These are phyloP conservation scores for Gossypium anomalum DNA, from an alignment of 345 rosid species.

Conservation along the genomic window DNA sequence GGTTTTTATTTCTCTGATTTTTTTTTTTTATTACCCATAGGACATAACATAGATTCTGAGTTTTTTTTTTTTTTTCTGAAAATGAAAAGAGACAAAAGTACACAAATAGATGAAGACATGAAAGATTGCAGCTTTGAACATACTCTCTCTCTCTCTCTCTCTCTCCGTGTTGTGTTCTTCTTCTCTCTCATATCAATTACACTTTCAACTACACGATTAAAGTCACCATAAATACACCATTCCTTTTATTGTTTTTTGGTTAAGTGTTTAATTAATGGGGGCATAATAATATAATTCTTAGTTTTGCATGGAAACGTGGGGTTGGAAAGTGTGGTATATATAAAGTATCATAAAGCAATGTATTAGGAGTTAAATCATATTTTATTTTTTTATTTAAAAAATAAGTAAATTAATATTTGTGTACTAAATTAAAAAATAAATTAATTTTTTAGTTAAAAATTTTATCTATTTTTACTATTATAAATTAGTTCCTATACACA, in stretches of 20 bases:
- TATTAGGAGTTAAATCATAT: too few species aligned
- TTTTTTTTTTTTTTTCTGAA: background rate
- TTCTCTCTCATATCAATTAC: constrained; percentile 16
- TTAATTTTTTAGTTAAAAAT: fast-evolving
- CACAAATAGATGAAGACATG: constrained; percentile 36
- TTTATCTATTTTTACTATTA: too few species aligned
- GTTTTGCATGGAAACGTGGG: background rate
- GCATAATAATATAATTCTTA: too few species aligned
- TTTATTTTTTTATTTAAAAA: too few species aligned
- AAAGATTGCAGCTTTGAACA: constrained; percentile 37
- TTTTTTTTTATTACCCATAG: constrained; percentile 9
- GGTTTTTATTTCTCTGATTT: constrained; percentile 15
- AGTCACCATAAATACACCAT: constrained; percentile 20
- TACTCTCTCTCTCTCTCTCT: background rate
- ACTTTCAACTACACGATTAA: constrained; percentile 27
- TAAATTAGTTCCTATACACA: fast-evolving
- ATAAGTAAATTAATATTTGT: too few species aligned
- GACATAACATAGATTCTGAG: constrained; percentile 51
- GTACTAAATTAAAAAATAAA: fast-evolving
- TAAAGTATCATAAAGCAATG: fast-evolving
- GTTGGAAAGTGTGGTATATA: background rate
- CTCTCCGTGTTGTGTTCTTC: background rate
- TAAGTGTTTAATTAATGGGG: background rate
- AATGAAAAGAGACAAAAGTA: constrained; percentile 27
- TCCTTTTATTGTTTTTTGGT: background rate